phyloP scores from a whole-genome alignment of 768 basidiomycete species.

The Lentinus brumalis region DNA sequence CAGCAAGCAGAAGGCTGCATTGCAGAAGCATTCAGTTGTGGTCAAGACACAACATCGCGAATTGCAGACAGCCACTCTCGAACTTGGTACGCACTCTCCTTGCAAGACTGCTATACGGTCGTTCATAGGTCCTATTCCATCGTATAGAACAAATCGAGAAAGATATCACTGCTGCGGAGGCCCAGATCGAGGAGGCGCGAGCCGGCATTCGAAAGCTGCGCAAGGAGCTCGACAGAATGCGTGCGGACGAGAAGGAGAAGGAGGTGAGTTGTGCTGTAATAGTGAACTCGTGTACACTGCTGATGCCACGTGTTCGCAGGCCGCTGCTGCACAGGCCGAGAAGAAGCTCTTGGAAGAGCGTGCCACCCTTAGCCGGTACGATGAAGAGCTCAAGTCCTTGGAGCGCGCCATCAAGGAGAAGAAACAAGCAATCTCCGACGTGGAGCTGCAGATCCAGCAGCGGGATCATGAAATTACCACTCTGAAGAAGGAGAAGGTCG shows the following conservation, averaged over 20 bases:
- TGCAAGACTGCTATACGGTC: too few relatives aligned
- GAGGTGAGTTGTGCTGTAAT: conserved; percentile 39
- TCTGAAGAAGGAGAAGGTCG: conserved; percentile 64
- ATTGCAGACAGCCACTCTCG: conserved; percentile 81
- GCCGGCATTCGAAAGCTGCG: conserved; percentile 54
- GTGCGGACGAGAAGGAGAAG: conserved; percentile 45
- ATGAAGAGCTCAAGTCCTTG: conserved; percentile 83
- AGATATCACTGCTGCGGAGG: conserved; percentile 62
- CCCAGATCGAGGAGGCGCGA: conserved; percentile 43
- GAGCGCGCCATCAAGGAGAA: conserved; percentile 82
- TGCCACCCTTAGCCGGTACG: conserved; percentile 85
- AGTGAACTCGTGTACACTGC: not conserved
- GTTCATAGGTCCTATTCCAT: not conserved
- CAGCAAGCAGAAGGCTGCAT: conserved; percentile 72
- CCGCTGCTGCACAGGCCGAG: conserved; percentile 64
- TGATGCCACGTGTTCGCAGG: conserved; percentile 36
- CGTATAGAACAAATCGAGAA: conserved; percentile 74
- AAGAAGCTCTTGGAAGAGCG: conserved; percentile 79
- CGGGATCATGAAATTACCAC: conserved; percentile 69
- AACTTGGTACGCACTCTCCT: conserved; percentile 63
- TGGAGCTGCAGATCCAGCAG: conserved; percentile 64
- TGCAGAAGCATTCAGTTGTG: conserved; percentile 78
- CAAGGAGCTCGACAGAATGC: conserved; percentile 63
- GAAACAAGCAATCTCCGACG: conserved; percentile 67
- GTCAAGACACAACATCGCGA: conserved; percentile 92